phyloP scores from a whole-genome alignment of 352 stramenopile genomes.

The Saprolegnia diclina region DNA sequence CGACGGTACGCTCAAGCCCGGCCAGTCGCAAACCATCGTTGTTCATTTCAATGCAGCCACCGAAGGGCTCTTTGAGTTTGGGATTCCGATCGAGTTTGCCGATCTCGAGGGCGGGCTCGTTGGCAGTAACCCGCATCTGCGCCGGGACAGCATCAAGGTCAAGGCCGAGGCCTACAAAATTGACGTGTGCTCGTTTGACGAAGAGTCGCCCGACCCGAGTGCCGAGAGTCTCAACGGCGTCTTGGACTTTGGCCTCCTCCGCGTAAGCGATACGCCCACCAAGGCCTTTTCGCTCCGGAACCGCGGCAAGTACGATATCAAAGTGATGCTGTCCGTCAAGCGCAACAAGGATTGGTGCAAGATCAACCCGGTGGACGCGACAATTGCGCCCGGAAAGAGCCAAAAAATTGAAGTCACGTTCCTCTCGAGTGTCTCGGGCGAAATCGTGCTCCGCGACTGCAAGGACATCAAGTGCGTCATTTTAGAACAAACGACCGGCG shows the following conservation, averaged over 20 bases:
- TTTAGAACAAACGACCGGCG: constrained; percentile 86
- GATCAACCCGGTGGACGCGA: constrained; percentile 70
- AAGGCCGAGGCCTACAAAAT: constrained; percentile 89
- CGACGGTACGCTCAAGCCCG: constrained; percentile 64
- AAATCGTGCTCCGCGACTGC: constrained; percentile 86
- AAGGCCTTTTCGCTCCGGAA: constrained; percentile 86
- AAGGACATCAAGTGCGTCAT: constrained; percentile 91
- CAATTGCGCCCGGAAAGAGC: constrained; percentile 64
- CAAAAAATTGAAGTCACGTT: constrained; percentile 77
- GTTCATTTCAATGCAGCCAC: constrained; percentile 66
- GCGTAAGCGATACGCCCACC: constrained; percentile 84
- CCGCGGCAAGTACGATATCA: constrained; percentile 91
- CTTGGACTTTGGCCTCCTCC: constrained; percentile 89
- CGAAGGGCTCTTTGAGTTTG: constrained; percentile 58
- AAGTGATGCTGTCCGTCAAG: constrained; percentile 68
- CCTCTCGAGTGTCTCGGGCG: constrained; percentile 41
- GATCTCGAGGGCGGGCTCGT: constrained; percentile 63
- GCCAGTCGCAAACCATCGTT: constrained; percentile 53
- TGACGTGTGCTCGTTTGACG: constrained; percentile 82
- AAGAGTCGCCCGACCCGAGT: constrained; percentile 28
- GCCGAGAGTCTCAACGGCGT: constrained; percentile 45
- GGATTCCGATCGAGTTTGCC: constrained; percentile 71
- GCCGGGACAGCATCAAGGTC: constrained; percentile 38
- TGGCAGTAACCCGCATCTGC: constrained; percentile 27
- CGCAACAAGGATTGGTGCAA: constrained; percentile 66